Conservation (phyloP, 108 stramenopile genomes). For the Cyclotella sp. region DNA sequence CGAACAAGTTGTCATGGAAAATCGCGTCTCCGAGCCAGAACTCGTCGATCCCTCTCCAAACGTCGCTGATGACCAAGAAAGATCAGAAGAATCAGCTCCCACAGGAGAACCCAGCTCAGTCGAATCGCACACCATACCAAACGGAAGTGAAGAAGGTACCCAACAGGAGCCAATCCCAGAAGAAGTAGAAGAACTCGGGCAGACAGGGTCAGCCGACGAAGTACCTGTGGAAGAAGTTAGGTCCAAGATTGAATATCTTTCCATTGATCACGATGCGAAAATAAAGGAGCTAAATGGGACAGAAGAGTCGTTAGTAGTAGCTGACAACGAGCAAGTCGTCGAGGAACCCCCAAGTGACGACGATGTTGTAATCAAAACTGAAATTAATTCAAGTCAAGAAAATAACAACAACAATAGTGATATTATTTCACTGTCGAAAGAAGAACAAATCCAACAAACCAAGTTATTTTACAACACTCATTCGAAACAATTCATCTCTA, state of each 20-base stretch:
- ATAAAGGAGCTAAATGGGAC: background rate
- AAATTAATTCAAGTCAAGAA: no score
- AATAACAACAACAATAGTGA: no score
- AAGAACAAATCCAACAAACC: slow-evolving; percentile 21
- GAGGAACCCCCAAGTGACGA: background rate
- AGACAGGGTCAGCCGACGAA: background rate
- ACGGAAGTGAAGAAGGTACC: background rate
- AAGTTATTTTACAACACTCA: slow-evolving; percentile 36
- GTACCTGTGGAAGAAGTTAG: slow-evolving; percentile 24
- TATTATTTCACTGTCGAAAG: background rate
- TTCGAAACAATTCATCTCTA: slow-evolving; percentile 21
- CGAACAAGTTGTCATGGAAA: background rate
- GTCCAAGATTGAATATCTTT: slow-evolving; percentile 17
- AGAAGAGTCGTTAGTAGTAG: background rate
- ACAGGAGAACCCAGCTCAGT: background rate
- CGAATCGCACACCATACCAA: background rate
- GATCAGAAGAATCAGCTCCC: background rate
- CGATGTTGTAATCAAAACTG: background rate
- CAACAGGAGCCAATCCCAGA: background rate
- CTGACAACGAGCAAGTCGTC: background rate
- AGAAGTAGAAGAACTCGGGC: background rate
- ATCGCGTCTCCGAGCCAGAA: background rate
- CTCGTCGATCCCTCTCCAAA: background rate
- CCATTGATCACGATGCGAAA: slow-evolving; percentile 11
- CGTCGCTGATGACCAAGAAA: background rate